phyloP scores from a whole-genome alignment of 768 basidiomycete genomes.

The Rubroboletus pulcherrimus region DNA sequence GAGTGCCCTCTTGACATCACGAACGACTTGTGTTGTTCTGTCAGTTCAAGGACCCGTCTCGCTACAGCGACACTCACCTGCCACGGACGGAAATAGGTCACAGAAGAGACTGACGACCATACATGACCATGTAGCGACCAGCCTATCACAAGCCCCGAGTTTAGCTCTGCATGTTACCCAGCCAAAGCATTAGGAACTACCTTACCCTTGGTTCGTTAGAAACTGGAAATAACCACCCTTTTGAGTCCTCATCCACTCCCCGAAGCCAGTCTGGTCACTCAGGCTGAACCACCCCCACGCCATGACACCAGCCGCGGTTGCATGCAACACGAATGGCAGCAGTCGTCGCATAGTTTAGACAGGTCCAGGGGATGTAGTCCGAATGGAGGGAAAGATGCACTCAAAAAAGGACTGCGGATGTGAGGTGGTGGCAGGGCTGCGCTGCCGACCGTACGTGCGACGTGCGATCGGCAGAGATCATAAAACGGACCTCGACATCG shows the following conservation, averaged over 20 bases:
- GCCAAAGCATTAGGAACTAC: not conserved
- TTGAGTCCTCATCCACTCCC: constrained; percentile 37
- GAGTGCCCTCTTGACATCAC: constrained; percentile 52
- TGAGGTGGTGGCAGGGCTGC: not conserved
- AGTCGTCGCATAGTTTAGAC: constrained; percentile 9
- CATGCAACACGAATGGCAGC: constrained; percentile 30
- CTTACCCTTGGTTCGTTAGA: constrained; percentile 71
- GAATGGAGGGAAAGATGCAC: not conserved
- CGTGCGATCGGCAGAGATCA: not conserved
- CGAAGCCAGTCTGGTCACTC: constrained; percentile 5
- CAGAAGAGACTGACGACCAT: constrained; percentile 37
- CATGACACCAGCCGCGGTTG: constrained; percentile 32
- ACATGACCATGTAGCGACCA: constrained; percentile 38
- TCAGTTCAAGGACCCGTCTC: not conserved
- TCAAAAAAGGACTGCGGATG: not conserved
- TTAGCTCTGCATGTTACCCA: not conserved
- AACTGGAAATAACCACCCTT: constrained; percentile 69
- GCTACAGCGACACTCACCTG: constrained; percentile 26
- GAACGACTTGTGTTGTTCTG: constrained; percentile 1
- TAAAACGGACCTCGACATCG: not conserved
- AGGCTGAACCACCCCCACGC: constrained; percentile 33
- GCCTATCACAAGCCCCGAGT: constrained; percentile 1
- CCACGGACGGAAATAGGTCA: constrained; percentile 40
- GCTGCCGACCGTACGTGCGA: not conserved
- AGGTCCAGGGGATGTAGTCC: not conserved